Base-by-base conservation (phyloP, 306 rosid genomes). In the Morella rubra region DNA sequence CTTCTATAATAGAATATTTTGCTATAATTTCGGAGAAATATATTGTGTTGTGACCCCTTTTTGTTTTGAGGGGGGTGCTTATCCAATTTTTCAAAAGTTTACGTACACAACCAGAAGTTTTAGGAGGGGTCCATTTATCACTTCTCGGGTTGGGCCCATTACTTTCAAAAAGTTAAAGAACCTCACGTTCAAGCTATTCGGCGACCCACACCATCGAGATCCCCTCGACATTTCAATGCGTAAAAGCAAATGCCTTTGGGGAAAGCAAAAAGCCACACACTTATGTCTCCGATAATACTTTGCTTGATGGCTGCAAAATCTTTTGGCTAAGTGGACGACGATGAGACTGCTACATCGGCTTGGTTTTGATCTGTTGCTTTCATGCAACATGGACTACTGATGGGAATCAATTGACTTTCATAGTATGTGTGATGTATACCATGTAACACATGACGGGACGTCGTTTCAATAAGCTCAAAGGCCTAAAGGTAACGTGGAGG, bases 161-260 rank as follows among this genome's bases (percentile, higher is more conserved):
- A 16, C 11, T 5, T 16, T 7, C 6, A 50, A 18, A 60, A 82
- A 73, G 59, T 15, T 52, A 42, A n/a, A 73, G 54, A 22, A 27
- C 68, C 47, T 60, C 69, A 73, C 79, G 73, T 44, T 71, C 72
- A 44, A 45, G 53, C n/a, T 8, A 27, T 14, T 16, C 16, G 7
- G 55, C 54, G 15, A 45, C 59, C 73, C 14, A 45, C 72, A 49
- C 44, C 37, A 2, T 2, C 3, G 37, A 2, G 2, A 32, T 2
- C 37, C 37, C 37, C 37, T 32, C 37, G 3, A 2, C 37, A 11
- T 8, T 10, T 47, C 10, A 10, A 10, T 46, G 50, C 12, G 50
- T 10, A 7, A 7, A 8, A 46, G 1, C 11, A 45, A 46, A 11
- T 44, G 72, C 52, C 32, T 67, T 67, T 18, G 13, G 40, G 18